Conservation (phyloP, 139 green algal genomes). For the Zygnema cylindricum region DNA sequence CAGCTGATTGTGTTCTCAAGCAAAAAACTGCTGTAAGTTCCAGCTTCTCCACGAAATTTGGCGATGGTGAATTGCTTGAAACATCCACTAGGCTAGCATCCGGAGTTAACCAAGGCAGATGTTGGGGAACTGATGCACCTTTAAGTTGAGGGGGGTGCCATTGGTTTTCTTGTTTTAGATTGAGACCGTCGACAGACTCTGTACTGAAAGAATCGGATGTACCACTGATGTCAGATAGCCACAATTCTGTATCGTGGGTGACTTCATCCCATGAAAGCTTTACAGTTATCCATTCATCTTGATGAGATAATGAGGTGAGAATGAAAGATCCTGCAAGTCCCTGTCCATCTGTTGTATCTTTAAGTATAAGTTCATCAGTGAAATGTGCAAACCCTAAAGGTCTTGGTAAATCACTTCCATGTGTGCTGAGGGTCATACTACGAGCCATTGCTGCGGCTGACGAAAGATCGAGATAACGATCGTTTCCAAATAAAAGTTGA, state of each 20-base stretch:
- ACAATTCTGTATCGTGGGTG: not conserved
- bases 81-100: not conserved
- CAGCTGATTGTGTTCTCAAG: not conserved
- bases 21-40: not conserved
- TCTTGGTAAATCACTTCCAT: not conserved
- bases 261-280: not conserved
- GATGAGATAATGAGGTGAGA: not conserved
- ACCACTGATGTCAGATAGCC: not conserved
- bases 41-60: not conserved
- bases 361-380: not conserved
- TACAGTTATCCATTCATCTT: slow-evolving; percentile 13
- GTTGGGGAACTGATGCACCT: not conserved
- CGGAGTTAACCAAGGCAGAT: not conserved
- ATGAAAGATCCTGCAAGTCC: not conserved
- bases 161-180: too few relatives aligned
- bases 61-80: not conserved
- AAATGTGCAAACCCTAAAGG: not conserved
- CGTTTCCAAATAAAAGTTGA: not conserved
- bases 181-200: not conserved
- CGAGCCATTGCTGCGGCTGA: not conserved
- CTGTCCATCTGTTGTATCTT: not conserved
- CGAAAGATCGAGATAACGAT: not conserved
- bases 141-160: not conserved
- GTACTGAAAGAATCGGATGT: too few relatives aligned
- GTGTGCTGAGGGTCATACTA: not conserved